Base-by-base conservation (phyloP, 257 asterid species). In the Anisodus acutangulus region DNA sequence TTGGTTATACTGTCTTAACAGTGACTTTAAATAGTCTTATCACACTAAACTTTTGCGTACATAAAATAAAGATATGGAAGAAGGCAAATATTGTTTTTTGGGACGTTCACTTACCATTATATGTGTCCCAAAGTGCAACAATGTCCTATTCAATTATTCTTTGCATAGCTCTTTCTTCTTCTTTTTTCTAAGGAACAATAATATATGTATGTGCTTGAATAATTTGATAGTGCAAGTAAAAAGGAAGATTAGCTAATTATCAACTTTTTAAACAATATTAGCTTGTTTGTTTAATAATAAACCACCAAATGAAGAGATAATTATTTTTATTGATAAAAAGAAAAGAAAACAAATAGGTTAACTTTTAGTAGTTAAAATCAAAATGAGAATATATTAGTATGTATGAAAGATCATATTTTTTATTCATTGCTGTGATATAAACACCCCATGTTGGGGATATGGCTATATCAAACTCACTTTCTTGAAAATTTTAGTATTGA, bases 111-210 rank as follows among this genome's bases (percentile, higher is more conserved):
- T 22, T 31, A 11, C 35, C 19, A 66, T 5, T 22, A 57, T 57
- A 57, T 35, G 4, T 31, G 74, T 6, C 74, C 72, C 9, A 5
- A 66, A 66, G 74, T 66, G 47, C 19, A 66, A 66, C 19, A 35
- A 66, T 66, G 49, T 35, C 49, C 19, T 67, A 67, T 67, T 67
- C 11, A 67, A 37, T 67, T 67, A 13, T 67, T 67, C 74, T 43
- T 66, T 31, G 5, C 16, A 5, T 1, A 66, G 5, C 19, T 66
- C 72, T 35, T 22, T 63, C 4, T 63, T 64, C 4, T 19, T 3
- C 12, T 12, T 66, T 9, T 31, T 57, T 10, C 62, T 57, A 31
- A 66, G 15, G 39, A 26, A 63, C 22, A 26, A 63, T 6, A 64
- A 35, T 64, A 62, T 64, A 26, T 13, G 3, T 35, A 0, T 31